Percentiles rank a stretch among this genome's conserved stretches.
phyloP scores from a whole-genome alignment of 495 filamentous ascomycete species.

The Talaromyces wortmannii region DNA sequence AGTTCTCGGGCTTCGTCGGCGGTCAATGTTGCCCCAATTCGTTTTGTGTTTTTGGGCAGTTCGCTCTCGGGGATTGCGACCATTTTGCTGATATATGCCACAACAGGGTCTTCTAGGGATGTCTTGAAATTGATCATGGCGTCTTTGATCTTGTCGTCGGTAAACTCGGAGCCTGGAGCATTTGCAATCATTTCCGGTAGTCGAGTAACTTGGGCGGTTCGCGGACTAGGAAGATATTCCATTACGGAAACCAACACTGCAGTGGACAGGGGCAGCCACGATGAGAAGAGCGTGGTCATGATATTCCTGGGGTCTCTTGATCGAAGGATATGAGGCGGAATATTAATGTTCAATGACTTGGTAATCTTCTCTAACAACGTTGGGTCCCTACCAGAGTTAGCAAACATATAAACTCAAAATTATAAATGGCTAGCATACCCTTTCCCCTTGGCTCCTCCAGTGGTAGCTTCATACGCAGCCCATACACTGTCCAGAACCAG shows the following conservation, averaged over 20 bases:
- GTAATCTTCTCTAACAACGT: conserved; percentile 87
- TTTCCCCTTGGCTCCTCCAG: conserved; percentile 71
- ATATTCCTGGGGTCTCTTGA: conserved; percentile 79
- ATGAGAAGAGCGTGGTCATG: conserved; percentile 76
- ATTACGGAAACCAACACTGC: conserved; percentile 88
- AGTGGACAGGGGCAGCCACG: conserved; percentile 91
- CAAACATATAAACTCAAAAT: conserved; percentile 7
- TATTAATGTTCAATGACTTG: conserved; percentile 76
- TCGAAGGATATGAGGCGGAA: conserved; percentile 76
- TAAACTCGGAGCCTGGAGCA: conserved; percentile 69
- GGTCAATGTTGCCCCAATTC: conserved; percentile 56
- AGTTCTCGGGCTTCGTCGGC: conserved; percentile 86
- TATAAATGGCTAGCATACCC: conserved; percentile 44
- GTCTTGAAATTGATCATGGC: conserved; percentile 80
- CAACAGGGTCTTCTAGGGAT: conserved; percentile 62
- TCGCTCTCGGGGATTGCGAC: conserved; percentile 90
- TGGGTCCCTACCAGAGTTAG: conserved; percentile 56
- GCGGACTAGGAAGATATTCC: conserved; percentile 86
- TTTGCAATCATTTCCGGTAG: conserved; percentile 70
- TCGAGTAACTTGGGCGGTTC: conserved; percentile 71
- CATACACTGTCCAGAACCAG: conserved; percentile 93
- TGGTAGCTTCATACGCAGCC: conserved; percentile 93
- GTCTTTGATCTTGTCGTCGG: conserved; percentile 60
- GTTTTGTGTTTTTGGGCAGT: conserved; percentile 69
- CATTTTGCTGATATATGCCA: conserved; percentile 98